Evolutionary conservation across 2,329 filamentous ascomycete species (phyloP).

Genomic region (Pestalotiopsis sp.): DNA sequence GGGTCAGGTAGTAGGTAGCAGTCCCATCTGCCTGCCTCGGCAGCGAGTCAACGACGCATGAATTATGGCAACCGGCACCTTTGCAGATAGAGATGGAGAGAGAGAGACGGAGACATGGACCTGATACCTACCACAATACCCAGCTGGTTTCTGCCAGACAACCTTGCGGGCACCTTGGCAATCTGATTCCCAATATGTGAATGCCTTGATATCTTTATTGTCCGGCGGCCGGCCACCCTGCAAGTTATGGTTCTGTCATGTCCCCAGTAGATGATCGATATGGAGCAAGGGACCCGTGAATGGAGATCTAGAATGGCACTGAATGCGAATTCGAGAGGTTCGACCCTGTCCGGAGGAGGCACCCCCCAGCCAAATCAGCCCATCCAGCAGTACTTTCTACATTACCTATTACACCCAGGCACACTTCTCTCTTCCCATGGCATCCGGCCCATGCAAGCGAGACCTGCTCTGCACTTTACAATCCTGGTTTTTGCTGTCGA

Average conservation of each 20-base stretch:
- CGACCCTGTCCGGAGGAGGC: not conserved
- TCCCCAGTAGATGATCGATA: not conserved
- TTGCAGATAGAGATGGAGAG: not conserved
- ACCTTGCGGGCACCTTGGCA: not conserved
- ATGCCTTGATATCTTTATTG: not conserved
- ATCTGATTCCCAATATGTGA: not conserved
- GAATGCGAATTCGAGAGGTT: constrained; percentile 1
- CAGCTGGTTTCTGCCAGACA: not conserved
- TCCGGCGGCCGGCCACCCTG: not conserved
- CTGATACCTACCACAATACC: not conserved
- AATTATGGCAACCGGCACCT: not conserved
- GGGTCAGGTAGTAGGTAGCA: not conserved
- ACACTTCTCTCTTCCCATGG: not conserved
- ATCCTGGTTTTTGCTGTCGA: not conserved
- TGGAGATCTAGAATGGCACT: constrained; percentile 4
- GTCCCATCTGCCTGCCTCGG: not conserved
- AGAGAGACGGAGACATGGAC: not conserved
- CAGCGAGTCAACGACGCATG: not conserved
- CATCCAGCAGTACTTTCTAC: not conserved
- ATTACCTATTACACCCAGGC: not conserved
- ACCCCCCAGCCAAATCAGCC: not conserved
- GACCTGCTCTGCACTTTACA: not conserved
- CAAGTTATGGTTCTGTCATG: not conserved
- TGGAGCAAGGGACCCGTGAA: not conserved
- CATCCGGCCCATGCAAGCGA: not conserved